Conservation (phyloP, 1,284 basidiomycete genomes). For the Microbotryum lychnidis-dioicae region DNA sequence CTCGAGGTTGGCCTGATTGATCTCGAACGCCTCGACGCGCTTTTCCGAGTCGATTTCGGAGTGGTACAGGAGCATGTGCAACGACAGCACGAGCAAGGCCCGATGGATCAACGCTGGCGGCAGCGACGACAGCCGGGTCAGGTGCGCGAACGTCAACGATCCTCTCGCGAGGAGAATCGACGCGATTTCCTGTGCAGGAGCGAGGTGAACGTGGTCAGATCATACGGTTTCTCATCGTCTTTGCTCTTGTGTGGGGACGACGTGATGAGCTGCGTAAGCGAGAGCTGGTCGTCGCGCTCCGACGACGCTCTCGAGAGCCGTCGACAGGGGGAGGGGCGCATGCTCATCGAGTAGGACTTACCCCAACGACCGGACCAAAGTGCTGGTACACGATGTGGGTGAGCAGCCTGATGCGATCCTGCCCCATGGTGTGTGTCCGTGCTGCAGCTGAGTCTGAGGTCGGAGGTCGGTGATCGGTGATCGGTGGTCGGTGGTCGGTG, state of each 20-base stretch:
- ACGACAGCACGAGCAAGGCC: constrained; percentile 71
- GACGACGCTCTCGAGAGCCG: background rate
- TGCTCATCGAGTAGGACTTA: constrained; percentile 42
- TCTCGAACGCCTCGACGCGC: constrained; percentile 41
- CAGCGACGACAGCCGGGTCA: constrained; percentile 53
- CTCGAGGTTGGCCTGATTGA: constrained; percentile 40
- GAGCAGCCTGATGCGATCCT: constrained; percentile 47
- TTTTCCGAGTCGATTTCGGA: constrained; percentile 32
- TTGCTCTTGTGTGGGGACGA: background rate
- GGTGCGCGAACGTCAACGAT: constrained; percentile 57
- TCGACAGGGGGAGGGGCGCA: background rate
- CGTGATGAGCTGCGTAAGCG: background rate
- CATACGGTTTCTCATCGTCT: too few species aligned
- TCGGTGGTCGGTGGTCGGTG: too few species aligned
- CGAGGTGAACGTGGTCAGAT: background rate
- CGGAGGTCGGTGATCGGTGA: too few species aligned
- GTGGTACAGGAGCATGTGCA: constrained; percentile 61
- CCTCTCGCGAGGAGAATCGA: constrained; percentile 77
- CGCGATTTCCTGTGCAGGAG: constrained; percentile 56
- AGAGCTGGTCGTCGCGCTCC: background rate
- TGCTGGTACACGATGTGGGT: constrained; percentile 64
- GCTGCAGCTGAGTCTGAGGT: too few species aligned
- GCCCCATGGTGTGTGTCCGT: background rate
- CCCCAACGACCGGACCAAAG: constrained; percentile 68
- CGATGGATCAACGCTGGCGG: constrained; percentile 62